Conservation (phyloP, 768 basidiomycete species). For the Leccinum rimulosum region DNA sequence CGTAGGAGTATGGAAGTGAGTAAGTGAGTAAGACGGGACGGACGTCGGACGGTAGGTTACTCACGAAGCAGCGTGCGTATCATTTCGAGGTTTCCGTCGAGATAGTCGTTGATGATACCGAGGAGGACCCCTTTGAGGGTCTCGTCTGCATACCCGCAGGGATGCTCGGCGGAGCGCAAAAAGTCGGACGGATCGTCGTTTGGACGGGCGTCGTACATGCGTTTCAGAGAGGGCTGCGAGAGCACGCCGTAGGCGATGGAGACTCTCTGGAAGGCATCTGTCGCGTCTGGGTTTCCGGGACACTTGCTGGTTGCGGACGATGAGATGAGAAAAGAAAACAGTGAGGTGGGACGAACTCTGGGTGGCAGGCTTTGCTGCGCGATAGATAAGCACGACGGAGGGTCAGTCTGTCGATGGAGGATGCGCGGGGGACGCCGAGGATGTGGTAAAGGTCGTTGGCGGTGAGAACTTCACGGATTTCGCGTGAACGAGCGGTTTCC, state of each 20-base stretch:
- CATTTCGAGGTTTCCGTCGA: conserved; percentile 86
- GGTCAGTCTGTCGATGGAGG: conserved; percentile 54
- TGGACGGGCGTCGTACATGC: conserved; percentile 63
- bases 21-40: not conserved
- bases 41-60: conserved; percentile 23
- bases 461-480: conserved; percentile 48
- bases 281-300: conserved; percentile 69
- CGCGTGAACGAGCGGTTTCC: conserved; percentile 12
- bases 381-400: conserved; percentile 75
- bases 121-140: conserved; percentile 74
- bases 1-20: not conserved
- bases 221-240: conserved; percentile 65
- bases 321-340: conserved; percentile 1
- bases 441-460: conserved; percentile 71
- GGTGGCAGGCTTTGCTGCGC: conserved; percentile 76
- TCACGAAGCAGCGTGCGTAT: conserved; percentile 71
- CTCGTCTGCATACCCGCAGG: conserved; percentile 66
- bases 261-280: conserved; percentile 83
- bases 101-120: conserved; percentile 75
- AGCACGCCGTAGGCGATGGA: conserved; percentile 82
- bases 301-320: conserved; percentile 60
- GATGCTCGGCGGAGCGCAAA: conserved; percentile 45
- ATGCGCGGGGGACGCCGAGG: conserved; percentile 57
- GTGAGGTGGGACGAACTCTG: conserved; percentile 63
- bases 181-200: conserved; percentile 44